phyloP scores from a whole-genome alignment of 148 eudicot species.

The Diospyros kaki region DNA sequence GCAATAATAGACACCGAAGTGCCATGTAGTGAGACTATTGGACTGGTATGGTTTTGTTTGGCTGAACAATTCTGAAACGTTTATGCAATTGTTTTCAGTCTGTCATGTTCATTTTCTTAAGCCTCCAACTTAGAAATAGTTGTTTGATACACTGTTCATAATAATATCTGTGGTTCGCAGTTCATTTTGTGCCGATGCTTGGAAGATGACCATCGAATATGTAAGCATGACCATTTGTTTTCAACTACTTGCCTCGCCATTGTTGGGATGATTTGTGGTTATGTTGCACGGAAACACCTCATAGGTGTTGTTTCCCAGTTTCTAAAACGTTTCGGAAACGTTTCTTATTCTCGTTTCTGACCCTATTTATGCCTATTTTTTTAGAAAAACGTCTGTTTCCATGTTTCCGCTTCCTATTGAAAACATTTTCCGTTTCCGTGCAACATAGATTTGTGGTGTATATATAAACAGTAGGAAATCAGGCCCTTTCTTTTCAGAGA shows the following conservation, averaged over 20 bases:
- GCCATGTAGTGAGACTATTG: not conserved
- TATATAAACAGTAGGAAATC: too few relatives aligned
- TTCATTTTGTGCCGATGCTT: not conserved
- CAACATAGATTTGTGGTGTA: too few relatives aligned
- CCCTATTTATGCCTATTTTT: too few relatives aligned
- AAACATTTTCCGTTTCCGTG: too few relatives aligned
- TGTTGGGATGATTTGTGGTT: too few relatives aligned
- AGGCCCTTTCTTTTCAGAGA: too few relatives aligned
- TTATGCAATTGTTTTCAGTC: not conserved
- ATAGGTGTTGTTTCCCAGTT: too few relatives aligned
- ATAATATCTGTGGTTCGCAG: slow-evolving; percentile 1
- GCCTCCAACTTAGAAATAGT: slow-evolving; percentile 6
- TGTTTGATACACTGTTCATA: not conserved
- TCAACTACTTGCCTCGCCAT: not conserved
- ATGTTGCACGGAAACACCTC: too few relatives aligned
- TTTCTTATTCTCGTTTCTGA: too few relatives aligned
- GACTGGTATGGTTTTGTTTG: slow-evolving; percentile 2
- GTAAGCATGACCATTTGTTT: not conserved
- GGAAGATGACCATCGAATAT: not conserved
- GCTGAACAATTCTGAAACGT: slow-evolving; percentile 7
- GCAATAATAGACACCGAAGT: slow-evolving; percentile 14
- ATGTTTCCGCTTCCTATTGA: too few relatives aligned
- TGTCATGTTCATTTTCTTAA: slow-evolving; percentile 2
- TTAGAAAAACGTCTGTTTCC: too few relatives aligned
- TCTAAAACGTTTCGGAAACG: too few relatives aligned